A percentile compares a stretch with the other conserved stretches of the same genome.
Evolutionary conservation across 306 rosid species (phyloP).

Genomic region (Alnus glutinosa): DNA sequence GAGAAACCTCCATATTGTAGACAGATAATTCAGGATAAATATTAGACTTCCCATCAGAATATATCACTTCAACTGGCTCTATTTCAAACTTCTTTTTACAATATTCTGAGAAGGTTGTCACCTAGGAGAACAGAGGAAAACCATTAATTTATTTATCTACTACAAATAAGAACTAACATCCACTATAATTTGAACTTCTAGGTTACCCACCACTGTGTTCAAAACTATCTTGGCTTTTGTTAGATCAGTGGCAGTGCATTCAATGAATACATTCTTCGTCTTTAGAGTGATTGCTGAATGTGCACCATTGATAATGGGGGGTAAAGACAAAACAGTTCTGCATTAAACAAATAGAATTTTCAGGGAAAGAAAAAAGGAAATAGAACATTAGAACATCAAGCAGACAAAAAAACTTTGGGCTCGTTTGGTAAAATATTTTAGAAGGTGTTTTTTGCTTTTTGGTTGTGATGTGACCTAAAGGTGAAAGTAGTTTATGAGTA

Average conservation of each 20-base stretch:
- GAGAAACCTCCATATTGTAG: constrained; percentile 83
- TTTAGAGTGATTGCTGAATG: constrained; percentile 87
- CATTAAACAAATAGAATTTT: constrained; percentile 14
- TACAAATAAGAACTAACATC: constrained; percentile 18
- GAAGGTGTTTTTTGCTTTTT: too few species aligned
- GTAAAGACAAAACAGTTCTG: constrained; percentile 91
- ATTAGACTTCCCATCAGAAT: constrained; percentile 68
- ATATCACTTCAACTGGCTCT: constrained; percentile 88
- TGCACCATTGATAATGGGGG: constrained; percentile 93
- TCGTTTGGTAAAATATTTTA: too few species aligned
- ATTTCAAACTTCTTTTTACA: constrained; percentile 74
- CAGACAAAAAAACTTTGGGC: neutral
- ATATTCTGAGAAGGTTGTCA: constrained; percentile 67
- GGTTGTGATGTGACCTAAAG: too few species aligned
- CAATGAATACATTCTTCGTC: constrained; percentile 83
- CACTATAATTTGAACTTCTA: constrained; percentile 17
- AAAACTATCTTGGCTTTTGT: constrained; percentile 94
- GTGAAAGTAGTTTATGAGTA: too few species aligned
- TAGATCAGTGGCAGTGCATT: constrained; percentile 96
- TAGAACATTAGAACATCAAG: constrained; percentile 13
- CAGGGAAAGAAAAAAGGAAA: constrained; percentile 1
- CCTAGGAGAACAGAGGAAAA: constrained; percentile 48
- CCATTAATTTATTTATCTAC: constrained; percentile 14
- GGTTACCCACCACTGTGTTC: constrained; percentile 69
- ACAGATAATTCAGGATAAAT: constrained; percentile 81